Evolutionary conservation across 257 asterid genomes (phyloP).

Genomic region (Echites panduratus): DNA sequence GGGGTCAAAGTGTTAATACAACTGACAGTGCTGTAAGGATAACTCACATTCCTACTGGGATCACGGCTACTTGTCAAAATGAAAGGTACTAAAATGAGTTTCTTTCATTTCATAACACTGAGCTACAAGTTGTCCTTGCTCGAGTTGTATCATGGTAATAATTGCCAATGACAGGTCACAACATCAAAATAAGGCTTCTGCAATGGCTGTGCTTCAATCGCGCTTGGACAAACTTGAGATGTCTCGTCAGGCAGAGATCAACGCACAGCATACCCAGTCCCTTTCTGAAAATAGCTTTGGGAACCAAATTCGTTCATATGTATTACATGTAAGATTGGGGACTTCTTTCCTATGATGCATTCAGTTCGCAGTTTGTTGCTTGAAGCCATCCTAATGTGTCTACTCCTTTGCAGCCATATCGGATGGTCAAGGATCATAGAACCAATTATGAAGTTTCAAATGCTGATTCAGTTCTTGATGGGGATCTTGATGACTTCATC

Average conservation of each 20-base stretch:
- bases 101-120: neutral
- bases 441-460: slow-evolving; percentile 88
- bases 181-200: slow-evolving; percentile 91
- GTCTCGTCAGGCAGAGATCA: slow-evolving; percentile 71
- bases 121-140: slow-evolving; percentile 3
- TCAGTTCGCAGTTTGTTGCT: neutral
- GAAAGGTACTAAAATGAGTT: slow-evolving; percentile 51
- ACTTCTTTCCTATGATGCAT: neutral
- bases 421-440: slow-evolving; percentile 97
- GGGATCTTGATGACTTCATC: slow-evolving; percentile 78
- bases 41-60: slow-evolving; percentile 93
- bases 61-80: slow-evolving; percentile 79
- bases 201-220: slow-evolving; percentile 94
- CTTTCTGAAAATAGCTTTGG: slow-evolving; percentile 87
- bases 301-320: slow-evolving; percentile 90
- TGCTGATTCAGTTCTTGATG: slow-evolving; percentile 86
- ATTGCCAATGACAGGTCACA: slow-evolving; percentile 55
- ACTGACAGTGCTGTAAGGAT: slow-evolving; percentile 94
- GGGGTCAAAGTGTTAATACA: slow-evolving; percentile 85
- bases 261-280: slow-evolving; percentile 77
- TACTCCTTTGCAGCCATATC: slow-evolving; percentile 64
- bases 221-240: slow-evolving; percentile 92
- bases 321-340: slow-evolving; percentile 64
- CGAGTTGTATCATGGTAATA: neutral
- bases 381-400: neutral